Base-by-base conservation (phyloP, 176 grass and related monocot genomes). In the Microstegium vimineum region DNA sequence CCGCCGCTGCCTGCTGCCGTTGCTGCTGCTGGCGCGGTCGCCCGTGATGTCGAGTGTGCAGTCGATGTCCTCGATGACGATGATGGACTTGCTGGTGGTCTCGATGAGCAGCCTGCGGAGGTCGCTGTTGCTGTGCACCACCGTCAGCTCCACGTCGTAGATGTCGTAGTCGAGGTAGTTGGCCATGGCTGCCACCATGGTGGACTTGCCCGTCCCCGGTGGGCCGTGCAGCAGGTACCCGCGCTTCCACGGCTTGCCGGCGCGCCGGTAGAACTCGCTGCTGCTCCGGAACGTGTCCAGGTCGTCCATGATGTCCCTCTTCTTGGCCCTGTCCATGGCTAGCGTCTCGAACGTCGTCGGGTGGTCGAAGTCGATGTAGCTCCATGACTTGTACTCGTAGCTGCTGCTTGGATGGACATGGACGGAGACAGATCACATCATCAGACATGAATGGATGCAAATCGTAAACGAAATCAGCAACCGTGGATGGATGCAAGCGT, bases 31-130 rank as follows among this genome's bases (percentile, higher is more conserved):
- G 25, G 56, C 9, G 10, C 89, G 68, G 32, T 85, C 40, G 27
- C 78, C 90, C 3, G 85, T 88, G 31, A 91, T 18, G 59, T 91
- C 78, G 17, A 87, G 36, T 3, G 11, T 76, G 78, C 91, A 93
- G 67, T 93, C 91, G 49, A 93, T 87, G 83, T 93, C 91, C 77
- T 90, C 91, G 35, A 93, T 85, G 16, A 93, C 85, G 71, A 93
- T 88, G 20, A 93, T 88, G 16, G 91, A 90, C 78, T 88, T 94
- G 85, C 74, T 41, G 2, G 42, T 85, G 0, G 87, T 92, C 80
- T 84, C 90, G 17, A 89, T 61, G 16, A 89, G 73, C 0, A 92
- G 54, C 45, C 13, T 70, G 8, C 76, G 62, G 28, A 85, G 89
- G 33, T 87, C 76, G 43, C 17, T 60, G 86, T 92, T 92, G 62